Base-by-base conservation (phyloP, 805 yeast species). In the Clavispora asparagi region DNA sequence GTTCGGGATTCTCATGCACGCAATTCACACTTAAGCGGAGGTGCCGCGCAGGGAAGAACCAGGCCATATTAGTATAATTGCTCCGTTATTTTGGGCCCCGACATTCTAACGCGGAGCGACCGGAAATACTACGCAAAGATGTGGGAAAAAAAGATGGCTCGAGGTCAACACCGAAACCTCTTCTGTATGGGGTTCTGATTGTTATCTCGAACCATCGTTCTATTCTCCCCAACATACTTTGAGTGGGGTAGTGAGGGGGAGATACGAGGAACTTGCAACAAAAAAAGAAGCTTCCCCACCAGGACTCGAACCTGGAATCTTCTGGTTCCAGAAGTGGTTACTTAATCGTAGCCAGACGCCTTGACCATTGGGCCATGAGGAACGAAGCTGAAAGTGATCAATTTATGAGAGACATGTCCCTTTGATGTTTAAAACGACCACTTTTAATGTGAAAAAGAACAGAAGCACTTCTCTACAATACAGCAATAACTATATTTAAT, bases 301-400 rank as follows among this genome's bases (percentile, higher is more conserved):
- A 68, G 73, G 73, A 68, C 71, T 71, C 76, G 75, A 71, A 71
- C 75, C 76, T 69, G 74, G 75, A 71, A 68, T 68, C 75, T 69
- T 68, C 73, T 70, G 75, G 71, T 71, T 68, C 68, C 68, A 59
- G 68, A 64, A 65, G 71, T 67, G 69, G 68, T 59, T 65, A 64
- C 69, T 49, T 59, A 61, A 68, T 72, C 82, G 82, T 77, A 77
- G 82, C 81, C 82, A 76, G 81, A 77, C 81, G 82, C 81, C 82
- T 78, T 77, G 79, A 77, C 82, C 82, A 77, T 77, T 77, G 80
- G 82, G 82, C 81, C 82, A 77, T 79, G 81, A 77, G 81, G 82
- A 77, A 77, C 73, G 71, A 67, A 66, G 71, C 69, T 61, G 36
- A 37, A 37, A 23, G 37, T 5, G 1, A 6, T 33, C 13, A 9